Conservation (phyloP, 2,329 filamentous ascomycete species). For the Paracoccidioides brasiliensis region DNA sequence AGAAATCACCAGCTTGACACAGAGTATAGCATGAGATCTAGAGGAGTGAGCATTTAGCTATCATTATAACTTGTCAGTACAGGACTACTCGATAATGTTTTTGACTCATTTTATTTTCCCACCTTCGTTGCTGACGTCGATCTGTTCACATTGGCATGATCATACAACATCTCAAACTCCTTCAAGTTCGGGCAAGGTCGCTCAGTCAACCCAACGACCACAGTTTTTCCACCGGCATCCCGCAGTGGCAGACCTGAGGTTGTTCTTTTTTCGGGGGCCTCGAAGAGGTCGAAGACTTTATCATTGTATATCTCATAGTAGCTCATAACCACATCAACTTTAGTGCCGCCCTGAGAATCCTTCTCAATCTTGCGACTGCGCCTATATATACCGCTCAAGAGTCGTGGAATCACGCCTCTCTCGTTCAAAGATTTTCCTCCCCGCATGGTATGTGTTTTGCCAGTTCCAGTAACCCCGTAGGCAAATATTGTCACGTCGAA, state of each 20-base stretch:
- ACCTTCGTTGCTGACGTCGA: conserved; percentile 79
- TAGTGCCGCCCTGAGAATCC: conserved; percentile 57
- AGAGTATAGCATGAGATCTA: conserved; percentile 78
- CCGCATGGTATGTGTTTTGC: conserved; percentile 93
- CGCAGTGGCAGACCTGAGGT: conserved; percentile 66
- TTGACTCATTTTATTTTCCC: conserved; percentile 4
- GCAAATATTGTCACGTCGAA: conserved; percentile 83
- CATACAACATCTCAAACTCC: conserved; percentile 81
- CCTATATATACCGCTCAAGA: conserved; percentile 76
- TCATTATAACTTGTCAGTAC: conserved; percentile 11
- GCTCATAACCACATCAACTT: conserved; percentile 62
- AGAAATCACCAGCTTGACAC: conserved; percentile 72
- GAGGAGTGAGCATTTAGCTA: conserved; percentile 80
- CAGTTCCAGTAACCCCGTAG: conserved; percentile 84
- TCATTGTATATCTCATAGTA: conserved; percentile 98
- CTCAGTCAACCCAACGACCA: conserved; percentile 76
- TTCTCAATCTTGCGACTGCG: conserved; percentile 74
- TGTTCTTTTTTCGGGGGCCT: conserved; percentile 75
- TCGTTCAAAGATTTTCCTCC: conserved; percentile 77
- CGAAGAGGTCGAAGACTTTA: conserved; percentile 83
- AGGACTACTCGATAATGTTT: neutral
- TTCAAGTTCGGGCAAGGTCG: conserved; percentile 70
- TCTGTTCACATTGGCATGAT: conserved; percentile 81
- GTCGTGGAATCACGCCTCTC: conserved; percentile 71
- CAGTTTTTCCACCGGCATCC: conserved; percentile 74